Percentiles rank a stretch among this genome's conserved stretches.
Conservation (phyloP, 1,139 yeast genomes). For the Sugiyamaella neomexicana region DNA sequence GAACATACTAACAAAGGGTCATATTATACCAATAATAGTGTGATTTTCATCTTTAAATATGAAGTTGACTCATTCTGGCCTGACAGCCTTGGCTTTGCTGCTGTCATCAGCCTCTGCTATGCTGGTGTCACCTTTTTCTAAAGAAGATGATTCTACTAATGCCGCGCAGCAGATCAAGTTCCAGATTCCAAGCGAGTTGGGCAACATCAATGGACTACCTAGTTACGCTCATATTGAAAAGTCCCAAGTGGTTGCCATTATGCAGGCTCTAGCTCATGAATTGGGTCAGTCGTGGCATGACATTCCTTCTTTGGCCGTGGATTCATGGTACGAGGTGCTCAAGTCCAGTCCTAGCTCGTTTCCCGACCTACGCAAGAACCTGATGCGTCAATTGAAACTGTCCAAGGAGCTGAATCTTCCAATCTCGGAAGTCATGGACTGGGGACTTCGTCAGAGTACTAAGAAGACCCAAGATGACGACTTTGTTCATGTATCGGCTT, state of each 20-base stretch:
- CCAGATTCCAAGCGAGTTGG: constrained; percentile 21
- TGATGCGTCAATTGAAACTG: constrained; percentile 17
- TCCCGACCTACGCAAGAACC: constrained; percentile 14
- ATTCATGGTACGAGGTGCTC: constrained; percentile 36
- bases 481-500: background rate
- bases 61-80: constrained; percentile 7
- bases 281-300: constrained; percentile 33
- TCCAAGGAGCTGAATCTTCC: constrained; percentile 15
- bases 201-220: constrained; percentile 9
- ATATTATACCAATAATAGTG: background rate
- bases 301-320: constrained; percentile 33
- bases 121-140: constrained; percentile 7
- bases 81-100: constrained; percentile 7
- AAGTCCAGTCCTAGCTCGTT: constrained; percentile 18
- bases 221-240: constrained; percentile 15
- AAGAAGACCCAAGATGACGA: background rate
- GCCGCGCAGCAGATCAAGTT: constrained; percentile 16
- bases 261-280: constrained; percentile 29
- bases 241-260: constrained; percentile 19
- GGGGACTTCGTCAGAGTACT: constrained; percentile 12
- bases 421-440: constrained; percentile 19
- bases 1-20: too few relatives aligned
- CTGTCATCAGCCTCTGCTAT: constrained; percentile 12
- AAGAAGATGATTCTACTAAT: background rate
- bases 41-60: too few relatives aligned